A percentile compares a stretch with the other conserved stretches of the same genome.
phyloP scores from a whole-genome alignment of 1,284 basidiomycete species.

The Apiotrichum laibachii region DNA sequence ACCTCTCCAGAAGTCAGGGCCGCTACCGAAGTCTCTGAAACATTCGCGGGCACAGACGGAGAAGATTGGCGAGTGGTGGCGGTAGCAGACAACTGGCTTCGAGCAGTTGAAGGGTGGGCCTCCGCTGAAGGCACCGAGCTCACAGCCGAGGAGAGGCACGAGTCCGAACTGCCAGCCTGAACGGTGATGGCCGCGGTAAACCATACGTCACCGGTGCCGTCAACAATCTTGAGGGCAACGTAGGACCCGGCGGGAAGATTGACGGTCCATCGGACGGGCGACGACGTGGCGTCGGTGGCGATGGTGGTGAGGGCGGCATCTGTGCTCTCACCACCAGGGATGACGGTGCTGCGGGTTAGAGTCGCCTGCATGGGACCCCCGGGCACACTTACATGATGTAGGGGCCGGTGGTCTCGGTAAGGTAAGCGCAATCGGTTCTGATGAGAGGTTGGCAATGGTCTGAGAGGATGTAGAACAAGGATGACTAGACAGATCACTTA shows the following conservation, averaged over 20 bases:
- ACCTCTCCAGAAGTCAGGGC: no score
- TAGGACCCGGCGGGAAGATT: conserved; percentile 34
- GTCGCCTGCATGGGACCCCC: neutral
- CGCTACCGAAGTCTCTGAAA: no score
- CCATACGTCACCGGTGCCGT: conserved; percentile 32
- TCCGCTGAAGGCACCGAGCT: no score
- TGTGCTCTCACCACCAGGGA: conserved; percentile 39
- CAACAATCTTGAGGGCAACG: conserved; percentile 42
- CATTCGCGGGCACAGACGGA: no score
- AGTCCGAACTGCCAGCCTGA: conserved; percentile 31
- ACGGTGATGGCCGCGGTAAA: conserved; percentile 39
- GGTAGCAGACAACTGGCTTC: no score
- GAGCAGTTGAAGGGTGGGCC: no score
- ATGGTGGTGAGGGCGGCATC: conserved; percentile 36
- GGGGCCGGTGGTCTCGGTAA: conserved; percentile 38
- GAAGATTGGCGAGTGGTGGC: no score
- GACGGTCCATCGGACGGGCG: conserved; percentile 41
- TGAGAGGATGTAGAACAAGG: neutral
- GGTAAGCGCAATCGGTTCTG: conserved; percentile 39
- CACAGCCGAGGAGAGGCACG: no score
- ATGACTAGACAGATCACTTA: no score
- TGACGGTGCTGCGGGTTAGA: conserved; percentile 32
- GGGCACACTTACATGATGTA: conserved; percentile 44
- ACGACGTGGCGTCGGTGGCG: conserved; percentile 18
- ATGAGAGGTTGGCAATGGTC: neutral